These are phyloP conservation scores for Wickerhamiella allomyrinae DNA, from an alignment of 805 yeast species.

Conservation along the genomic window DNA sequence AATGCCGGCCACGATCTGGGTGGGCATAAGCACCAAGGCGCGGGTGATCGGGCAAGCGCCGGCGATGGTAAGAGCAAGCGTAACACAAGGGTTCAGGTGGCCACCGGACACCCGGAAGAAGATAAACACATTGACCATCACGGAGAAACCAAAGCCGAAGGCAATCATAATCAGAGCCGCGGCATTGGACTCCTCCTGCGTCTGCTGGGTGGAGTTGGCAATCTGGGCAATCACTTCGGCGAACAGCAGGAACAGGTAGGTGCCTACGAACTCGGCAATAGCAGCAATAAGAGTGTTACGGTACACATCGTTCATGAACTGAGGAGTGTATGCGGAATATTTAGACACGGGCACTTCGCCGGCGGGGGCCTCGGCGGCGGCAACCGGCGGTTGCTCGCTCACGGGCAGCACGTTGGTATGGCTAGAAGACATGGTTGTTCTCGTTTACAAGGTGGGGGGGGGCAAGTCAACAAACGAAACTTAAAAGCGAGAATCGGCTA, in stretches of 20 bases:
- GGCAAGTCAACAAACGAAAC: no score
- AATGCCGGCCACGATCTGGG: slow-evolving; percentile 76
- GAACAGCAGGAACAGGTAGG: slow-evolving; percentile 68
- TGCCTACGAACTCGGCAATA: slow-evolving; percentile 56
- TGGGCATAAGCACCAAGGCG: slow-evolving; percentile 45
- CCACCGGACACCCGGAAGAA: slow-evolving; percentile 75
- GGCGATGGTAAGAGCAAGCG: slow-evolving; percentile 55
- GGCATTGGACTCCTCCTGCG: slow-evolving; percentile 32
- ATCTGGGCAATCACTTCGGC: slow-evolving; percentile 74
- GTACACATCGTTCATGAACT: neutral
- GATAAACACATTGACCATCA: slow-evolving; percentile 26
- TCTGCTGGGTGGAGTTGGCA: slow-evolving; percentile 42
- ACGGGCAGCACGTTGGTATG: neutral
- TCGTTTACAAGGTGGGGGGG: no score
- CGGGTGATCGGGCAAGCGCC: slow-evolving; percentile 62
- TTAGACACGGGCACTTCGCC: neutral
- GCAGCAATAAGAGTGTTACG: neutral
- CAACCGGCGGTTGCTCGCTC: neutral
- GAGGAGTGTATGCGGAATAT: neutral
- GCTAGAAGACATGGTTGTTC: neutral
- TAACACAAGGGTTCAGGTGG: slow-evolving; percentile 80
- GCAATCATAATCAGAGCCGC: slow-evolving; percentile 62
- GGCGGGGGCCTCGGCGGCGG: neutral
- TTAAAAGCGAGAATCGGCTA: no score
- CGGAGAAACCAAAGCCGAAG: slow-evolving; percentile 17